Conservation (phyloP, 140 eudicot genomes). For the Ambrosia hybrid region DNA sequence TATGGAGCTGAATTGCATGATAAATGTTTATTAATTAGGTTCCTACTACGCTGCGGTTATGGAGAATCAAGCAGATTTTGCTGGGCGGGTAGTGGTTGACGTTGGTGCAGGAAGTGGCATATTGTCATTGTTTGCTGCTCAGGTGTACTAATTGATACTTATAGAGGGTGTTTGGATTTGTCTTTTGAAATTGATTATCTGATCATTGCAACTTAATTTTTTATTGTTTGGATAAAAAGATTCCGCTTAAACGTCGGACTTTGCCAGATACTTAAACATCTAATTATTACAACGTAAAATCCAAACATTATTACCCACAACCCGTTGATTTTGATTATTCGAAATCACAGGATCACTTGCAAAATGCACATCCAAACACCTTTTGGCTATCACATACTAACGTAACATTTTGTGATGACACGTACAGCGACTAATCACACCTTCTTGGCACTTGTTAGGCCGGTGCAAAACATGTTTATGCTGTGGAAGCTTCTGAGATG, state of each 20-base stretch:
- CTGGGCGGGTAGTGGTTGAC: conserved; percentile 92
- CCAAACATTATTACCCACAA: background rate
- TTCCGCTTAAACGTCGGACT: no score
- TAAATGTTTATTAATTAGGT: conserved; percentile 42
- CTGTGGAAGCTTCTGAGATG: conserved; percentile 99
- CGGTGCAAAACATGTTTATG: conserved; percentile 97
- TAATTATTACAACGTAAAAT: background rate
- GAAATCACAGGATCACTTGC: background rate
- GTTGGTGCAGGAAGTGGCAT: conserved; percentile 99
- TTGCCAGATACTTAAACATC: background rate
- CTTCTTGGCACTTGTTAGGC: conserved; percentile 48
- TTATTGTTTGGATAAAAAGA: background rate
- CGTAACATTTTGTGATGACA: no score
- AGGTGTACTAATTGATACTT: conserved; percentile 46
- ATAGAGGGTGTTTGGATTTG: conserved; percentile 16
- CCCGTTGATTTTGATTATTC: background rate
- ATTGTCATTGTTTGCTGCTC: conserved; percentile 93
- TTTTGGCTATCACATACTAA: background rate
- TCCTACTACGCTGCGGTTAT: conserved; percentile 90
- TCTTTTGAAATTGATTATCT: conserved; percentile 9
- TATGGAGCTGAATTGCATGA: conserved; percentile 9
- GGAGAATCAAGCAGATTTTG: conserved; percentile 86
- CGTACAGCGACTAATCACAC: conserved; percentile 9
- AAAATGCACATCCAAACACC: conserved; percentile 5
- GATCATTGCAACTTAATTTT: conserved; percentile 6